Evolutionary conservation across 1,284 basidiomycete genomes (phyloP).

Genomic region (Heterobasidion irregulare): DNA sequence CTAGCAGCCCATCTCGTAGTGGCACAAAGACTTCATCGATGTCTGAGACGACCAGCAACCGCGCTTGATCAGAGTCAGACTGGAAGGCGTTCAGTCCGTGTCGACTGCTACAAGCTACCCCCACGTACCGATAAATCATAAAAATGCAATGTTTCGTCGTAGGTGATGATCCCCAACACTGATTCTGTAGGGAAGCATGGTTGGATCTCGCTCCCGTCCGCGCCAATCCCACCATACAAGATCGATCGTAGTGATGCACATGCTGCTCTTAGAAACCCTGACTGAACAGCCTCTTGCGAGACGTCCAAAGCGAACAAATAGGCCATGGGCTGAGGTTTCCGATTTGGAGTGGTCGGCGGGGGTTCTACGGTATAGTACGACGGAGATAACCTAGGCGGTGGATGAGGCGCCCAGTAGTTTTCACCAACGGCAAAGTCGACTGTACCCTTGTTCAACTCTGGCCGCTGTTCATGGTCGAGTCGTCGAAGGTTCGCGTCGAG

Average conservation of each 20-base stretch:
- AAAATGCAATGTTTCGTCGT: conserved; percentile 81
- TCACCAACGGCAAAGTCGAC: conserved; percentile 84
- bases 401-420: conserved; percentile 76
- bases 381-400: neutral
- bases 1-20: conserved; percentile 70
- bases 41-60: conserved; percentile 85
- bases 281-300: conserved; percentile 60
- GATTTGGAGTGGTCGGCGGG: conserved; percentile 30
- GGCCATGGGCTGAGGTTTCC: conserved; percentile 63
- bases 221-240: conserved; percentile 56
- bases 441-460: conserved; percentile 87
- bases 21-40: conserved; percentile 91
- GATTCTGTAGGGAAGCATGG: conserved; percentile 46
- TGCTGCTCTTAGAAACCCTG: conserved; percentile 69
- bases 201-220: conserved; percentile 31
- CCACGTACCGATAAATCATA: conserved; percentile 79
- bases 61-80: conserved; percentile 35
- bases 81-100: conserved; percentile 3
- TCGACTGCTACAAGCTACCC: neutral
- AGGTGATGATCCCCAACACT: conserved; percentile 78
- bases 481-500: conserved; percentile 78
- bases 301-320: conserved; percentile 91
- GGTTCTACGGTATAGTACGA: conserved; percentile 22
- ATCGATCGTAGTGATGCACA: conserved; percentile 60
- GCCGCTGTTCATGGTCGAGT: conserved; percentile 76